Conservation (phyloP, 441 rosid species). For the Hura crepitans region DNA sequence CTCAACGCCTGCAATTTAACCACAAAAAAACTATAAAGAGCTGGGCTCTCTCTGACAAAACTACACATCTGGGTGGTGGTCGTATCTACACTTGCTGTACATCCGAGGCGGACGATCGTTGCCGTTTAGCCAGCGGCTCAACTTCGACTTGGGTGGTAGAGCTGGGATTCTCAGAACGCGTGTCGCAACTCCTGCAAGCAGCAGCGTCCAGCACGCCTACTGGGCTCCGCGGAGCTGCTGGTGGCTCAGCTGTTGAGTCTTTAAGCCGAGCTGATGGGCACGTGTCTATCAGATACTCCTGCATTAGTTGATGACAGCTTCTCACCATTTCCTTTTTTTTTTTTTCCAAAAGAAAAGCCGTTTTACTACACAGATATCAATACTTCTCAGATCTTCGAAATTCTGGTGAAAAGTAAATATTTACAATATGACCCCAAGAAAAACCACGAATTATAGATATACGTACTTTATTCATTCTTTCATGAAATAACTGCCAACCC, state of each 20-base stretch:
- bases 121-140: constrained; percentile 39
- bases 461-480: constrained; percentile 19
- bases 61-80: constrained; percentile 16
- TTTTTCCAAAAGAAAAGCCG: constrained; percentile 7
- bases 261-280: constrained; percentile 40
- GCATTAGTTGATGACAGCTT: constrained; percentile 74
- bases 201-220: constrained; percentile 61
- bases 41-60: too few relatives aligned
- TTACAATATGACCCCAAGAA: constrained; percentile 22
- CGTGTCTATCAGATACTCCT: constrained; percentile 52
- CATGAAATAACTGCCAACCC: constrained; percentile 3
- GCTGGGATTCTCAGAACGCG: constrained; percentile 36
- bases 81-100: constrained; percentile 47
- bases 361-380: constrained; percentile 37
- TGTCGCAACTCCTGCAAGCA: constrained; percentile 48
- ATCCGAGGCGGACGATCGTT: constrained; percentile 42
- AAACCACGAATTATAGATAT: not conserved
- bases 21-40: not conserved
- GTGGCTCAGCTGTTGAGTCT: constrained; percentile 28
- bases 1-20: constrained; percentile 11
- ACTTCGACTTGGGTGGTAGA: constrained; percentile 28
- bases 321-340: constrained; percentile 47
- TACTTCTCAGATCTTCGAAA: constrained; percentile 23
- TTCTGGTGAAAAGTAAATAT: constrained; percentile 13
- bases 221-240: constrained; percentile 43